These are phyloP conservation scores for Powellomyces hirtus DNA, from an alignment of 192 early-diverging fungal genomes.

Conservation along the genomic window DNA sequence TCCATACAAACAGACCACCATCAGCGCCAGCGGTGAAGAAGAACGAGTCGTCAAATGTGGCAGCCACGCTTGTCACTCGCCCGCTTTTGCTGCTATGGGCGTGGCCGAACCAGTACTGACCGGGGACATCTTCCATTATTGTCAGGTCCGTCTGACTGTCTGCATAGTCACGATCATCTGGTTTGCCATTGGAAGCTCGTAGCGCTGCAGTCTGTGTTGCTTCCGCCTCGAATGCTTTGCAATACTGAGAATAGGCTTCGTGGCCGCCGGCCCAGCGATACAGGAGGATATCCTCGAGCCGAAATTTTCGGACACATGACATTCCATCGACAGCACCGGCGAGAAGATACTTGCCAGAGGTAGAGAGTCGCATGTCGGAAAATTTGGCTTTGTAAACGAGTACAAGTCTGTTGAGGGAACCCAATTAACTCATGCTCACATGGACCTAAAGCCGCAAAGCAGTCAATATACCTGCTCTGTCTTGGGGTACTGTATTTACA, in stretches of 20 bases:
- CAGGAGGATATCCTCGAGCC: slow-evolving; percentile 42
- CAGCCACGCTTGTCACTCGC: slow-evolving; percentile 31
- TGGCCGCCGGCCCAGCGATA: slow-evolving; percentile 42
- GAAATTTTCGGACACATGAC: slow-evolving; percentile 43
- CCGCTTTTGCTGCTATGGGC: slow-evolving; percentile 48
- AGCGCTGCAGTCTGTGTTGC: slow-evolving; percentile 22
- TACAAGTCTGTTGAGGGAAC: slow-evolving; percentile 31
- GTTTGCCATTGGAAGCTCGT: slow-evolving; percentile 3
- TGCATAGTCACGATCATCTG: slow-evolving; percentile 14
- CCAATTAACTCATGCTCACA: no score
- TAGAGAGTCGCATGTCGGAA: slow-evolving; percentile 37
- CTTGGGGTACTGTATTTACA: slow-evolving; percentile 43
- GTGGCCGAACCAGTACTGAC: slow-evolving; percentile 56
- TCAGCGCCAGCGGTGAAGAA: slow-evolving; percentile 44
- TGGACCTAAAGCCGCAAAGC: slow-evolving; percentile 15
- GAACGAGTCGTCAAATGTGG: slow-evolving; percentile 57
- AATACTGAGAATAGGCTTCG: slow-evolving; percentile 43
- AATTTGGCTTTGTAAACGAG: slow-evolving; percentile 33
- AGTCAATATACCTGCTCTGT: slow-evolving; percentile 42
- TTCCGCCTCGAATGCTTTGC: slow-evolving; percentile 36
- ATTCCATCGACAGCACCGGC: slow-evolving; percentile 44
- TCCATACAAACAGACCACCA: slow-evolving; percentile 56
- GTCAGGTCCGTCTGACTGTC: slow-evolving; percentile 17
- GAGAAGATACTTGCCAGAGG: slow-evolving; percentile 46
- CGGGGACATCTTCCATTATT: slow-evolving; percentile 15